Conservation (phyloP, 2,329 filamentous ascomycete genomes). For the Beauveria medogensis region DNA sequence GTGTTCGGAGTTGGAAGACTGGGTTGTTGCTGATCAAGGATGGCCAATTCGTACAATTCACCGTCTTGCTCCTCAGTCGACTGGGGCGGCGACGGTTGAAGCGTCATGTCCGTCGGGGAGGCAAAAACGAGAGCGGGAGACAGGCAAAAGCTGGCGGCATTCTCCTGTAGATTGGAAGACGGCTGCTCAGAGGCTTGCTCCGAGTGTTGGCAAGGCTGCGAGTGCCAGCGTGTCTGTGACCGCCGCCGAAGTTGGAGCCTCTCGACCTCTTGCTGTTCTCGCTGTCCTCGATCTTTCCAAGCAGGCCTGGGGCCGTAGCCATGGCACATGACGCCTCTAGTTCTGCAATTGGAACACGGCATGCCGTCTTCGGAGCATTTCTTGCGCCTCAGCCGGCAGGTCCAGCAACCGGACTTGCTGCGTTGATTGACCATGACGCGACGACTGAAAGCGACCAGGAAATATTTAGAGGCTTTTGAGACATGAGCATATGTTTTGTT, state of each 20-base stretch:
- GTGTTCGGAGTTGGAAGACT: neutral
- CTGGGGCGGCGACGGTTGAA: neutral
- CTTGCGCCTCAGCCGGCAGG: conserved; percentile 5
- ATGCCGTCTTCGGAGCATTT: neutral
- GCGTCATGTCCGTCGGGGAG: neutral
- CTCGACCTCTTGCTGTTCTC: conserved; percentile 5
- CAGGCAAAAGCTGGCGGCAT: neutral
- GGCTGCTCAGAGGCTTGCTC: neutral
- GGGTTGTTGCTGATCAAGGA: neutral
- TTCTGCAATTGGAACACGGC: conserved; percentile 3
- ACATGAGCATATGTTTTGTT: neutral
- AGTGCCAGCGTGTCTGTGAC: neutral
- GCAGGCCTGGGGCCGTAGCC: conserved; percentile 6
- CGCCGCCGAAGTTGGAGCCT: neutral
- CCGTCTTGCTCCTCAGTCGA: neutral
- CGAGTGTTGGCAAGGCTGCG: neutral
- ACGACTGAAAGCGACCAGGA: too few relatives aligned
- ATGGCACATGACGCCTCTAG: neutral
- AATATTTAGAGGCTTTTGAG: neutral
- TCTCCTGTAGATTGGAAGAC: neutral
- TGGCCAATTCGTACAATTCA: neutral
- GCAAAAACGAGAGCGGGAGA: neutral
- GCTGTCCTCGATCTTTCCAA: conserved; percentile 7
- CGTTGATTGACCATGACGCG: neutral
- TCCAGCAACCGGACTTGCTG: conserved; percentile 11